Conservation (phyloP, 345 rosid species). For the Garcia nutans region DNA sequence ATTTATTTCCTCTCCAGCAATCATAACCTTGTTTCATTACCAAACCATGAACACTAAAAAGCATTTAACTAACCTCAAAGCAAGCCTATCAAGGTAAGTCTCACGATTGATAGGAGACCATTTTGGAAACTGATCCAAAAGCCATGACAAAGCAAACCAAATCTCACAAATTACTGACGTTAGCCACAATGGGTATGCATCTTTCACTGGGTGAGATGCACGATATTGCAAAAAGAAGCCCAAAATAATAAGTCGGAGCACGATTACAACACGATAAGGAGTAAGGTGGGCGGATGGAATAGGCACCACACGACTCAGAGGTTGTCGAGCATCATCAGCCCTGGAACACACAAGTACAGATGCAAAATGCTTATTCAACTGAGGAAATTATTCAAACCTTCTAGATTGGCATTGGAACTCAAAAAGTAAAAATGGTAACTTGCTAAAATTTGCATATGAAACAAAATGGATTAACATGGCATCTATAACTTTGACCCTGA, state of each 20-base stretch:
- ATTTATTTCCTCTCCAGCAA: background rate
- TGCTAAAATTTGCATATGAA: background rate
- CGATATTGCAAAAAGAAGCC: slow-evolving; percentile 98
- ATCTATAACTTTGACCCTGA: background rate
- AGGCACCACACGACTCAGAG: slow-evolving; percentile 87
- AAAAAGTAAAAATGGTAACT: background rate
- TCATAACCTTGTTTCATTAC: background rate
- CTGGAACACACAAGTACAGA: slow-evolving; percentile 36
- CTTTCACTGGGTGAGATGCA: slow-evolving; percentile 87
- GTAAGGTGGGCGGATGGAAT: slow-evolving; percentile 77
- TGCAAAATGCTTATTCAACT: background rate
- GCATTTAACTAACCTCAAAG: slow-evolving; percentile 60
- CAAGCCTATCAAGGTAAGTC: slow-evolving; percentile 92
- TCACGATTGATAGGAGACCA: slow-evolving; percentile 98
- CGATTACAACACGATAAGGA: slow-evolving; percentile 80
- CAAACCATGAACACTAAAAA: background rate
- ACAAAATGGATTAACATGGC: background rate
- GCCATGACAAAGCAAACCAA: slow-evolving; percentile 99
- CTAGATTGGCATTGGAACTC: background rate
- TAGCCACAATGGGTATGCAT: slow-evolving; percentile 92
- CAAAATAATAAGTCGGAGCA: slow-evolving; percentile 94
- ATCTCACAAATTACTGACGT: slow-evolving; percentile 97
- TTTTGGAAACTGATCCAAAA: slow-evolving; percentile 98
- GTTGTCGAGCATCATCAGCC: slow-evolving; percentile 95
- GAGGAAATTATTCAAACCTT: slow-evolving; percentile 3